Evolutionary conservation across 176 grass and related monocot species (phyloP).

Genomic region (Oryza australiensis): DNA sequence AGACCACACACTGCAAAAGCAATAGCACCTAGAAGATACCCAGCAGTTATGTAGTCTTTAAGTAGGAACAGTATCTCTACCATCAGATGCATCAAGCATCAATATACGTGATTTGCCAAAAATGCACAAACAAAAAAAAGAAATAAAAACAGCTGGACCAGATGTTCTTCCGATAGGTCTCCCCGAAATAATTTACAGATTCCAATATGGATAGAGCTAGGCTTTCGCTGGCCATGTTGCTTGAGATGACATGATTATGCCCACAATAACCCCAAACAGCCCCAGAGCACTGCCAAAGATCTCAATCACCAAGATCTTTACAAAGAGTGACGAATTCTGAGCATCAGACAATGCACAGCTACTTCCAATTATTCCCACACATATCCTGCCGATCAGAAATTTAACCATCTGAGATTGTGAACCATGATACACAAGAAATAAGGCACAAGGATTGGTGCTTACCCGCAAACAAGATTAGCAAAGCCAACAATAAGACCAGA

Average conservation of each 20-base stretch:
- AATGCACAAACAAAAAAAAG: conserved; percentile 18
- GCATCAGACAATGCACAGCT: conserved; percentile 96
- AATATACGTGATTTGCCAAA: conserved; percentile 25
- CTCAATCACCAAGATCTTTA: conserved; percentile 96
- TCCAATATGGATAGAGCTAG: conserved; percentile 1
- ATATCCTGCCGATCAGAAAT: conserved; percentile 56
- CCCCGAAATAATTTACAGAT: conserved; percentile 50
- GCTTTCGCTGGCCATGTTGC: conserved; percentile 80
- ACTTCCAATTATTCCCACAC: conserved; percentile 97
- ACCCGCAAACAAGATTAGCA: conserved; percentile 96
- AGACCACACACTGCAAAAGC: conserved; percentile 38
- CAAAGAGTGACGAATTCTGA: conserved; percentile 95
- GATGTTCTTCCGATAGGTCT: conserved; percentile 27
- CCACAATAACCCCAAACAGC: conserved; percentile 94
- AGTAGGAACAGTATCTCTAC: conserved; percentile 54
- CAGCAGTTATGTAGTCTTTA: conserved; percentile 30
- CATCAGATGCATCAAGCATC: conserved; percentile 34
- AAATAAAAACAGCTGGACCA: conserved; percentile 11
- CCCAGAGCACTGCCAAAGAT: conserved; percentile 98
- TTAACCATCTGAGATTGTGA: conserved; percentile 4
- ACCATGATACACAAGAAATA: conserved; percentile 16
- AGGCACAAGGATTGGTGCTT: conserved; percentile 31
- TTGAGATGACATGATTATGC: conserved; percentile 99
- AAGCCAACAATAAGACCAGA: conserved; percentile 96
- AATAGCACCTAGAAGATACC: conserved; percentile 48